Conservation (phyloP, 164 flowering plant genomes). For the Litsea cubeba region DNA sequence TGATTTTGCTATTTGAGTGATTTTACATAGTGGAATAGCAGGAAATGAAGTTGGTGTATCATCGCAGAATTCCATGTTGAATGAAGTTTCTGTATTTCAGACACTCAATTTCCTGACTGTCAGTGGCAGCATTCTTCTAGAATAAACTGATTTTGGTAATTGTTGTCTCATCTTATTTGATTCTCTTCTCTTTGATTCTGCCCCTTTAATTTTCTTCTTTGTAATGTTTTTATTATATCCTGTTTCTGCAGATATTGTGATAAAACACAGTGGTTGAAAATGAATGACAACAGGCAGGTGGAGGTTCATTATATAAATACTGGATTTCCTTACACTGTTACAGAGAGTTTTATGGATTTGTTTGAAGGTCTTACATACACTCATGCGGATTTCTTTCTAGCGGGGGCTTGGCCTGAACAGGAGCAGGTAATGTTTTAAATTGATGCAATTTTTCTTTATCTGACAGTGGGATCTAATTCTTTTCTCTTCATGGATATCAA, state of each 20-base stretch:
- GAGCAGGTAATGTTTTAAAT: constrained; percentile 20
- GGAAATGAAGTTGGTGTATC: too few species aligned
- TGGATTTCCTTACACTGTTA: constrained; percentile 56
- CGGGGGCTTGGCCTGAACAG: constrained; percentile 45
- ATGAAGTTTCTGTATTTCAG: too few species aligned
- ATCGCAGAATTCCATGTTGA: too few species aligned
- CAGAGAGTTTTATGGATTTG: constrained; percentile 65
- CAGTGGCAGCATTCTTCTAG: too few species aligned
- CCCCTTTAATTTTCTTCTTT: neutral
- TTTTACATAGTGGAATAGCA: too few species aligned
- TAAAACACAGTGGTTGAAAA: constrained; percentile 9
- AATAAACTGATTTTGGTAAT: neutral
- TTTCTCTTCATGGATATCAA: too few species aligned
- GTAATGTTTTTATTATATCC: neutral
- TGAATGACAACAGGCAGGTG: constrained; percentile 46
- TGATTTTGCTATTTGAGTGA: too few species aligned
- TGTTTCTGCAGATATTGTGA: constrained; percentile 13
- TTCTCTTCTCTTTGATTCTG: neutral
- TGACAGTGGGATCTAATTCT: too few species aligned
- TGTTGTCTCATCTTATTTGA: neutral
- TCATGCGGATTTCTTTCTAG: constrained; percentile 32
- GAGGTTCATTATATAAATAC: constrained; percentile 67
- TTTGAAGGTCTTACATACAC: constrained; percentile 54
- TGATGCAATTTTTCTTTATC: neutral
- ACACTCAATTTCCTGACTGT: too few species aligned